A percentile compares a stretch with the other conserved stretches of the same genome.
phyloP scores from a whole-genome alignment of 2,329 filamentous ascomycete species.

The Didymella keratinophila region DNA sequence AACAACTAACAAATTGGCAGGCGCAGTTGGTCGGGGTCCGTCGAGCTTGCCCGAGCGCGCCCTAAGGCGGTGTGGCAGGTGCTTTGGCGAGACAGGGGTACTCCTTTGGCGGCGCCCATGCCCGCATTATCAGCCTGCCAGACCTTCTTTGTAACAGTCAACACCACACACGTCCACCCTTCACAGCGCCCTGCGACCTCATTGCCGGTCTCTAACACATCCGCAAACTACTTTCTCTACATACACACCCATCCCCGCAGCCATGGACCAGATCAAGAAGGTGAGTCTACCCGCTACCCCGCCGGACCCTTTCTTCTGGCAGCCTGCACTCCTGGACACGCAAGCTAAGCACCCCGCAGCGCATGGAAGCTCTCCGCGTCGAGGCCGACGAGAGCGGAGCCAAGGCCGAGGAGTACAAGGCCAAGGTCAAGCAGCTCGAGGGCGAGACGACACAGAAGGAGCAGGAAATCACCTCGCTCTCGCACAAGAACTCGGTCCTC shows the following conservation, averaged over 20 bases:
- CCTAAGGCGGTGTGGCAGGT: constrained; percentile 11
- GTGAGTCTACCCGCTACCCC: constrained; percentile 64
- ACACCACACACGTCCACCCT: constrained; percentile 19
- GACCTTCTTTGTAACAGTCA: constrained; percentile 24
- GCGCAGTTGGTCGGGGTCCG: not conserved
- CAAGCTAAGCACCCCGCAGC: constrained; percentile 62
- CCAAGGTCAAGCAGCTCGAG: constrained; percentile 87
- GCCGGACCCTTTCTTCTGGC: constrained; percentile 36
- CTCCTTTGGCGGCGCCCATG: constrained; percentile 30
- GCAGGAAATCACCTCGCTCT: constrained; percentile 95
- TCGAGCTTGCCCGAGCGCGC: constrained; percentile 5
- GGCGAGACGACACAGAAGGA: constrained; percentile 96
- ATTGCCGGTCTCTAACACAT: constrained; percentile 8
- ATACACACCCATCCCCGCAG: constrained; percentile 23
- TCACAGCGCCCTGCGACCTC: constrained; percentile 20
- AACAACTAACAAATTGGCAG: not conserved
- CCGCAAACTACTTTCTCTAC: not conserved
- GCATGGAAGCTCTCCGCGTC: constrained; percentile 93
- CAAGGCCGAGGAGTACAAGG: constrained; percentile 86
- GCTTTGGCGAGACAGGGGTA: constrained; percentile 26
- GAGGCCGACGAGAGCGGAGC: constrained; percentile 86
- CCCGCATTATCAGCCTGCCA: constrained; percentile 42
- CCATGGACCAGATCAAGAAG: constrained; percentile 90
- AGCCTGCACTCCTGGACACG: constrained; percentile 1
- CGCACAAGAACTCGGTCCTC: constrained; percentile 92